Evolutionary conservation across 1,284 basidiomycete genomes (phyloP), one percentile per base, ranked within the genome.

Genomic region (Bothia castanella): DNA sequence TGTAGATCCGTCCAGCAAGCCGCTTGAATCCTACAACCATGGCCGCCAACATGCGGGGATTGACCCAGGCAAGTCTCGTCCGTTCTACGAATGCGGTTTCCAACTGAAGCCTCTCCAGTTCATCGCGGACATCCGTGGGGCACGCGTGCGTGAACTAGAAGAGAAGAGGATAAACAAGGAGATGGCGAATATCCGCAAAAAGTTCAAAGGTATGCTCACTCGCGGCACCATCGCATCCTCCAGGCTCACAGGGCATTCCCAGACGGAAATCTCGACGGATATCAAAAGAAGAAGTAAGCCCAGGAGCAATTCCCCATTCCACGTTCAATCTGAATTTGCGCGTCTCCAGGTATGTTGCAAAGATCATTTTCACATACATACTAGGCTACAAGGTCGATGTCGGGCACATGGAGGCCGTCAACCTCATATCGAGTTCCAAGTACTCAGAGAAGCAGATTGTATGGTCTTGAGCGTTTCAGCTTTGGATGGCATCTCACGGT

Each of bases 361-460:
- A 99, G 75, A 96, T 99, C 62, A 89, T 99, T 55, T 99, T 99
- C 76, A 98, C 97, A 17, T 98, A 97, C 66, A 99, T 99, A 59
- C 78, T 99, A 53, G 97, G 97, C 30, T 99, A 99, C 76, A 95
- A 95, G 71, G 95, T 99, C 61, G 97, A 99, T 67, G 83, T 99
- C 31, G 97, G 97, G 6, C 96, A 99, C 69, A 97, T 99, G 94
- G 96, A 99, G 67, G 96, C 97, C 13, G 91, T 99, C 61, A 97
- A 99, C 70, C 80, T 99, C 58, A 97, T 99, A 61, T 89, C 95
- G 34, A 95, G 92, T 66, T 74, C 83, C 40, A 98, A 97, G 67
- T 99, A 99, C 69, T 94, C 90, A 61, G 97, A 99, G 74, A 99
- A 99, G 73, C 97, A 99, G 73, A 99, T 99, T 59, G 96, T 96